These are phyloP conservation scores for Crithidia fasciculata DNA, from an alignment of 208 protist genomes.

Conservation along the genomic window DNA sequence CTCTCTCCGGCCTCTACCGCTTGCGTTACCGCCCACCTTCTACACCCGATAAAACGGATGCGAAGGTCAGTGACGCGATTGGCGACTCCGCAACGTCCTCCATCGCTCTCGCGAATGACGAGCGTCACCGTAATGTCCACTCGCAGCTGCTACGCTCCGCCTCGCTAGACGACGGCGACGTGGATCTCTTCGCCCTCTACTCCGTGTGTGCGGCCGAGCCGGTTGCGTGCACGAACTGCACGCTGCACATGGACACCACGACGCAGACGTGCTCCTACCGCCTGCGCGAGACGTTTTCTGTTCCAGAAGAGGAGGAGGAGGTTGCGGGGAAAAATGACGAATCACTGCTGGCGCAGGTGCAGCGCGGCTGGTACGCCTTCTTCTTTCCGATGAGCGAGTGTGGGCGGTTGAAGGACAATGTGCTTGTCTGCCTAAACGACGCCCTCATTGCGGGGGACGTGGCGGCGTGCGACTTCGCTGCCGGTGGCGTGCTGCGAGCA, in stretches of 20 bases:
- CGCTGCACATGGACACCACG: slow-evolving; percentile 39
- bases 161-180: slow-evolving; percentile 16
- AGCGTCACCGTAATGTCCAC: slow-evolving; percentile 6
- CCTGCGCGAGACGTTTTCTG: slow-evolving; percentile 44
- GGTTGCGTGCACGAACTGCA: slow-evolving; percentile 35
- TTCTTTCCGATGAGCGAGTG: slow-evolving; percentile 81
- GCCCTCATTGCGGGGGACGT: slow-evolving; percentile 54
- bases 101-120: background rate
- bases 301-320: background rate
- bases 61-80: background rate
- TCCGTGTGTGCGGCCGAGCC: slow-evolving; percentile 31
- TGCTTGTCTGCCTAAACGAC: slow-evolving; percentile 43
- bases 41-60: background rate
- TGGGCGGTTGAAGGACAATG: slow-evolving; percentile 35
- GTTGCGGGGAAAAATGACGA: background rate
- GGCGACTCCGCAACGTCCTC: too few relatives aligned
- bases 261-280: slow-evolving; percentile 53
- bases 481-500: slow-evolving; percentile 18
- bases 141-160: slow-evolving; percentile 8
- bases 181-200: slow-evolving; percentile 38
- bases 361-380: slow-evolving; percentile 39
- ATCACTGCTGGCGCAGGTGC: background rate
- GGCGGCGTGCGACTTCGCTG: slow-evolving; percentile 37
- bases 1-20: slow-evolving; percentile 36
- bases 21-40: slow-evolving; percentile 22